Base-by-base conservation (phyloP, 768 basidiomycete species). In the Grammothele lineata region DNA sequence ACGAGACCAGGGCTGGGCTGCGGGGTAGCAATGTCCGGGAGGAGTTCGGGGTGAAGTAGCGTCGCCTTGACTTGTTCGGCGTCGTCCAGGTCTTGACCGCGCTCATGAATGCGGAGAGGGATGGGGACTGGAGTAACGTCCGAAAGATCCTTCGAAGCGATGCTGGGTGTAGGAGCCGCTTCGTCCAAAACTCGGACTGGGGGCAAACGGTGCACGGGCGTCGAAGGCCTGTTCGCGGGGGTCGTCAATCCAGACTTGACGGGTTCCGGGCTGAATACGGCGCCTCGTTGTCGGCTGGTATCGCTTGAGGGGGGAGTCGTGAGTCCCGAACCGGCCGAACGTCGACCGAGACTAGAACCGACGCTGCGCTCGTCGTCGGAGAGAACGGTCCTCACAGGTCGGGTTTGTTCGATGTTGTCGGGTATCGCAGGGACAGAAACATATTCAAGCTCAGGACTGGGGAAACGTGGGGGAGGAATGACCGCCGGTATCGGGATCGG, bases 381-480 rank as follows among this genome's bases (percentile, higher is more conserved):
- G 21, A 50, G 40, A 17, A 40, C 26, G 23, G 44, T 38, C 12
- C 38, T 22, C 3, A 49, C 36, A 1, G 46, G 47, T 14, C 35
- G 34, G n/a, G 42, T 26, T 11, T 30, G 45, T 15, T 47, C 45
- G 37, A 47, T 39, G 32, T 43, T 46, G 34, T 60, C 53, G 11
- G 59, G 56, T 15, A 61, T 58, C 25, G 43, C 46, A 30, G 62
- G 62, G 3, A 56, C 26, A 6, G 57, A 21, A n/a, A 51, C 40
- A 39, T 63, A 63, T 26, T 59, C 57, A 5, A 63, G 57, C 30
- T 63, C 62, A 19, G 61, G 58, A 3, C 59, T 50, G 17, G 52
- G 56, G 5, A 47, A 36, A 2, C 44, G 47, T 4, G 33, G 45
- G 2, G 22, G 23, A 22, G 26, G 36, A 12, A 37, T 18, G 35